A percentile compares a stretch with the other conserved stretches of the same genome.
phyloP scores from a whole-genome alignment of 495 filamentous ascomycete species.

The Acidiella bohemica region DNA sequence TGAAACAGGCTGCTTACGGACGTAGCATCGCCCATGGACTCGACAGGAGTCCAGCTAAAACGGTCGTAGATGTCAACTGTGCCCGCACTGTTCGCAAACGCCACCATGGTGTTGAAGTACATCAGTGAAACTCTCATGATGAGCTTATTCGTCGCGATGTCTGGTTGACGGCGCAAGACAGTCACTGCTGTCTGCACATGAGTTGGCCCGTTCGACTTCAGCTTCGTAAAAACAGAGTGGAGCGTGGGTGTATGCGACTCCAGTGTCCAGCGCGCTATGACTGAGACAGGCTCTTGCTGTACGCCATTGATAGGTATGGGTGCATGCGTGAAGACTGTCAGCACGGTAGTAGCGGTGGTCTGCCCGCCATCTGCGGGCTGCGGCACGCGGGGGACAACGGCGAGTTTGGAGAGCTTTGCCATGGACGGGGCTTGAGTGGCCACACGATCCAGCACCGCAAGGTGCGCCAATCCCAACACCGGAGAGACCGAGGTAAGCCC shows the following conservation, averaged over 20 bases:
- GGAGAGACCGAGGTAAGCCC: slow-evolving; percentile 8
- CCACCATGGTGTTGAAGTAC: slow-evolving; percentile 53
- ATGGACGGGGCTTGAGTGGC: slow-evolving; percentile 20
- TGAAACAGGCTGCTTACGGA: slow-evolving; percentile 56
- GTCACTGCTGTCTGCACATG: slow-evolving; percentile 11
- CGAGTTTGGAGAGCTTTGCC: slow-evolving; percentile 47
- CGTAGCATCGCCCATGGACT: slow-evolving; percentile 44
- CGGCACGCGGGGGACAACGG: slow-evolving; percentile 48
- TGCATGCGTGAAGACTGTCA: slow-evolving; percentile 58
- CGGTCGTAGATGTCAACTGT: slow-evolving; percentile 66
- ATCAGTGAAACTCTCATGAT: slow-evolving; percentile 53
- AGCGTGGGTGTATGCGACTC: slow-evolving; percentile 43
- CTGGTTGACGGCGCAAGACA: slow-evolving; percentile 51
- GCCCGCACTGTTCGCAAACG: slow-evolving; percentile 60
- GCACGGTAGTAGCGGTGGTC: slow-evolving; percentile 42
- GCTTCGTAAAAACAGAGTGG: slow-evolving; percentile 61
- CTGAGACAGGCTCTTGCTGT: slow-evolving; percentile 46
- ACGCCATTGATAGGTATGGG: slow-evolving; percentile 32
- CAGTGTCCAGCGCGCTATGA: slow-evolving; percentile 71
- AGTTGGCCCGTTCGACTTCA: slow-evolving; percentile 49
- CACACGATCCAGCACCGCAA: slow-evolving; percentile 27
- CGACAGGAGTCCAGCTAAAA: slow-evolving; percentile 50
- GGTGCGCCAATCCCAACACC: slow-evolving; percentile 14
- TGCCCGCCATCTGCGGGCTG: slow-evolving; percentile 29
- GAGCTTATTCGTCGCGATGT: slow-evolving; percentile 50